Percentiles rank a stretch among this genome's conserved stretches.
Conservation (phyloP, 768 basidiomycete species). For the Trametes cubensis region DNA sequence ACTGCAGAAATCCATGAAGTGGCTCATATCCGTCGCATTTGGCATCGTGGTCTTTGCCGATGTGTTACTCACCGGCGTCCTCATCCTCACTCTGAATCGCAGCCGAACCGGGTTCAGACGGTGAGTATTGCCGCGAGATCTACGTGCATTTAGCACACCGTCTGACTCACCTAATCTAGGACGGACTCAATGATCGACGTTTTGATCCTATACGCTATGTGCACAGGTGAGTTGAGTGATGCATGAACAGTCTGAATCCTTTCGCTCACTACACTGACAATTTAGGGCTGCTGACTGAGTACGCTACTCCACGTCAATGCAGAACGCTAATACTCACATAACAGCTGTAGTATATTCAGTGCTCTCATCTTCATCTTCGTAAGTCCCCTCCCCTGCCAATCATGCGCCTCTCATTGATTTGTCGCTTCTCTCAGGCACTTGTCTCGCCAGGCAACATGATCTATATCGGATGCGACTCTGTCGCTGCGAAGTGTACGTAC, state of each 20-base stretch:
- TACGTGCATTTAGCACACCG: not conserved
- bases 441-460: not conserved
- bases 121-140: conserved; percentile 10
- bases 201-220: not conserved
- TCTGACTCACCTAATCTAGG: not conserved
- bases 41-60: not conserved
- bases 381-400: not conserved
- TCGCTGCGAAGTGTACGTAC: not conserved
- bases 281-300: not conserved
- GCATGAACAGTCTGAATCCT: not conserved
- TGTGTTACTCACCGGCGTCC: not conserved
- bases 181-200: not conserved
- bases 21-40: not conserved
- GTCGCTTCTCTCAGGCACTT: not conserved
- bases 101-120: not conserved
- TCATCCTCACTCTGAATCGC: not conserved
- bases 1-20: not conserved
- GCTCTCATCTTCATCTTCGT: not conserved
- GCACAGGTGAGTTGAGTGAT: not conserved
- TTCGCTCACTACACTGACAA: not conserved
- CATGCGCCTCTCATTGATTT: not conserved
- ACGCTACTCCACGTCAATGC: too few relatives aligned
- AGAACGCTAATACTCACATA: not conserved
- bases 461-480: not conserved
- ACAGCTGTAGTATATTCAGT: not conserved